Conservation (phyloP, 2,329 filamentous ascomycete species). For the Talaromyces sp. region DNA sequence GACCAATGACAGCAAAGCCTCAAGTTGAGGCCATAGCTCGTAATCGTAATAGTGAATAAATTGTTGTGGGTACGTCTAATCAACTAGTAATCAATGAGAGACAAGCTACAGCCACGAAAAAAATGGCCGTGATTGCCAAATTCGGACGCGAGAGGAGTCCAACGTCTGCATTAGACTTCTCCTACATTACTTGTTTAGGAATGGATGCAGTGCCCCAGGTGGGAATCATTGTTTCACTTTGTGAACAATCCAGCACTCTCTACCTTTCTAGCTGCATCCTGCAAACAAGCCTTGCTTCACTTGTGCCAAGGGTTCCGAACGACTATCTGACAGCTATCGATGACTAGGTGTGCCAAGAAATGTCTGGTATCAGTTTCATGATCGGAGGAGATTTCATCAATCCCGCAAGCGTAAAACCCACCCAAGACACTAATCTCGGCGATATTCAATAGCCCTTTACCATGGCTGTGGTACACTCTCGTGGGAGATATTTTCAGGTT, state of each 20-base stretch:
- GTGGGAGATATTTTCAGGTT: neutral
- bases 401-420: neutral
- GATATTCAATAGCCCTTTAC: slow-evolving; percentile 3
- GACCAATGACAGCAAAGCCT: neutral
- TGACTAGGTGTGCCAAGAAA: neutral
- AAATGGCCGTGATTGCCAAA: neutral
- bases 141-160: neutral
- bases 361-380: slow-evolving; percentile 10
- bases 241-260: neutral
- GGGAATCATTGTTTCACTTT: slow-evolving; percentile 8
- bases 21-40: neutral
- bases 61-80: neutral
- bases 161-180: neutral
- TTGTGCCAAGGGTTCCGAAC: neutral
- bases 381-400: neutral
- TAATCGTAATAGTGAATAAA: neutral
- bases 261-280: slow-evolving; percentile 5
- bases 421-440: neutral
- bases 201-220: neutral
- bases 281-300: slow-evolving; percentile 1
- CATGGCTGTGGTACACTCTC: slow-evolving; percentile 8
- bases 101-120: neutral
- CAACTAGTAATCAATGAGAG: slow-evolving; percentile 3
- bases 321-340: neutral
- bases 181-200: neutral